Evolutionary conservation across 2,329 filamentous ascomycete genomes (phyloP).

Genomic region (Periconia sp.): DNA sequence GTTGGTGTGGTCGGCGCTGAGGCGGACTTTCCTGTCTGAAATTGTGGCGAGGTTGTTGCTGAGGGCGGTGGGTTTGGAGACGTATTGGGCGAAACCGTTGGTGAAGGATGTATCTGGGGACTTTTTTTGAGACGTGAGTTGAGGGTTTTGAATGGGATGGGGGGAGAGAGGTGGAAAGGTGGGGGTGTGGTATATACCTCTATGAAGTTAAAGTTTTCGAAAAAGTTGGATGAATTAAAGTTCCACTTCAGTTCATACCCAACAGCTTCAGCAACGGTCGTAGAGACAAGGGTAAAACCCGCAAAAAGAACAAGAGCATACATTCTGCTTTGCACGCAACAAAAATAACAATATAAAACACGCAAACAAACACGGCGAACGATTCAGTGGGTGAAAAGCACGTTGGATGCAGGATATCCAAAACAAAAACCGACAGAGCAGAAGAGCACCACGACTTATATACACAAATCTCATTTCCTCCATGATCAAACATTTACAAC

Average conservation of each 20-base stretch:
- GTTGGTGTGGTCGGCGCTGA: slow-evolving; percentile 26
- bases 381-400: too few species aligned
- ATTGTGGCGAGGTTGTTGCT: slow-evolving; percentile 17
- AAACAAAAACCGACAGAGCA: too few species aligned
- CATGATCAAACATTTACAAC: too few species aligned
- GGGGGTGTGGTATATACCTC: neutral
- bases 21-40: slow-evolving; percentile 16
- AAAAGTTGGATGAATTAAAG: slow-evolving; percentile 22
- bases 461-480: too few species aligned
- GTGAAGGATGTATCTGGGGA: slow-evolving; percentile 12
- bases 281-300: neutral
- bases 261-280: neutral
- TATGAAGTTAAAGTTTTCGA: slow-evolving; percentile 19
- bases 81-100: slow-evolving; percentile 23
- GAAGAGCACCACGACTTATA: too few species aligned
- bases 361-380: neutral
- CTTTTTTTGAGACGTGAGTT: neutral
- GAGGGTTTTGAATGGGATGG: neutral
- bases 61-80: slow-evolving; percentile 18
- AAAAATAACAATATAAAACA: too few species aligned
- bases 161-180: neutral
- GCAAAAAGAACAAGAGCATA: neutral
- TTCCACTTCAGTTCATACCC: neutral
- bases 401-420: too few species aligned
- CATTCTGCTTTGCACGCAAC: neutral